Conservation (phyloP, 2,329 filamentous ascomycete species). For the Clonostachys solani region DNA sequence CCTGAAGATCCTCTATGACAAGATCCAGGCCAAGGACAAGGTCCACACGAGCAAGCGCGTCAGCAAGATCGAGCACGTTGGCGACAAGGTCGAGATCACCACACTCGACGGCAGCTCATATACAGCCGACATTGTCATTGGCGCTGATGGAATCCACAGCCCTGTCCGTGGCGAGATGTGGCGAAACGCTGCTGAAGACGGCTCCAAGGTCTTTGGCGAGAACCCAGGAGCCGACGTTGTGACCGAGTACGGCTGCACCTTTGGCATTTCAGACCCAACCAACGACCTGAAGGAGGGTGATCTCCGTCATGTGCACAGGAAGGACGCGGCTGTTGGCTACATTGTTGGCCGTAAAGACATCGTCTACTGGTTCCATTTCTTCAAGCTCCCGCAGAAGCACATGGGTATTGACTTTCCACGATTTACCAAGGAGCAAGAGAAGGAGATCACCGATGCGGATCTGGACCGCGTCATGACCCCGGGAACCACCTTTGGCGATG, state of each 20-base stretch:
- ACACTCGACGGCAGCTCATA: conserved; percentile 7
- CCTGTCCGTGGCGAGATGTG: conserved; percentile 19
- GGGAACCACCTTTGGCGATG: conserved; percentile 15
- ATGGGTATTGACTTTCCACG: conserved; percentile 22
- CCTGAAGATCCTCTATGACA: conserved; percentile 22
- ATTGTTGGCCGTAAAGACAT: conserved; percentile 18
- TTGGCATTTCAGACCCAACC: conserved; percentile 26
- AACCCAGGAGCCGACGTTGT: conserved; percentile 10
- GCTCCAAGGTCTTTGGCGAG: no score
- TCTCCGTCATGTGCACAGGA: conserved; percentile 10
- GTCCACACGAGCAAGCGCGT: conserved; percentile 10
- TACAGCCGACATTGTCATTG: conserved; percentile 18
- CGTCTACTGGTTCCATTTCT: conserved; percentile 29
- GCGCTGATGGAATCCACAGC: conserved; percentile 34
- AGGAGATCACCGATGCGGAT: conserved; percentile 14
- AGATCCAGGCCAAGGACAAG: conserved; percentile 18
- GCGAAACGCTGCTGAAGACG: conserved; percentile 3
- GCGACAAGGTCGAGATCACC: conserved; percentile 11
- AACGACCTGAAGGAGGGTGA: conserved; percentile 9
- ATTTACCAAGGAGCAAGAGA: conserved; percentile 23
- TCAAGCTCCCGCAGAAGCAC: conserved; percentile 16
- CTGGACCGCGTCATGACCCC: conserved; percentile 10
- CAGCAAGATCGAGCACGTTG: conserved; percentile 3
- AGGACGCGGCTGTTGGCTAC: conserved; percentile 16
- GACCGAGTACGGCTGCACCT: conserved; percentile 25